Evolutionary conservation across 1,284 basidiomycete genomes (phyloP).

Genomic region (Leccinum fallax): DNA sequence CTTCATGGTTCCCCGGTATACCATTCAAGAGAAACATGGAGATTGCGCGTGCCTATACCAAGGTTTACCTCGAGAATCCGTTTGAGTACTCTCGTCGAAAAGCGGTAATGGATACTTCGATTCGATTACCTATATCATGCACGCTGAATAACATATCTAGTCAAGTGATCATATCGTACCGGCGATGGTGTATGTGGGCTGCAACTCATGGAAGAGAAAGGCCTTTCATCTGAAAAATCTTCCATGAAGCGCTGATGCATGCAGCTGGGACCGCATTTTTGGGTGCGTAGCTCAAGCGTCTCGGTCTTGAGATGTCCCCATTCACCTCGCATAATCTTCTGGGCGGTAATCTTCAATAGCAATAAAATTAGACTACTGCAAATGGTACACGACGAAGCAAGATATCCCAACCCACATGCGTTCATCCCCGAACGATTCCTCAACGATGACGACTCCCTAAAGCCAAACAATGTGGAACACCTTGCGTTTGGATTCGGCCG

Average conservation of each 20-base stretch:
- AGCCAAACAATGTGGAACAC: neutral
- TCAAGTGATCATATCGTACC: neutral
- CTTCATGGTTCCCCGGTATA: slow-evolving; percentile 27
- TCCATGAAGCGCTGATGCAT: slow-evolving; percentile 9
- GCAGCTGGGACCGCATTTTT: slow-evolving; percentile 11
- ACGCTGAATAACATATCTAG: neutral
- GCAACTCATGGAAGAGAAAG: slow-evolving; percentile 8
- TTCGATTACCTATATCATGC: neutral
- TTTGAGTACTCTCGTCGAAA: slow-evolving; percentile 12
- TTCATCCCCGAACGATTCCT: neutral
- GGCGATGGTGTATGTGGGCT: slow-evolving; percentile 20
- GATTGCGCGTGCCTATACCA: neutral
- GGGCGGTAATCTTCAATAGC: neutral
- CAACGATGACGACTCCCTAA: neutral
- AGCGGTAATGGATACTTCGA: slow-evolving; percentile 4
- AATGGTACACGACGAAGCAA: neutral
- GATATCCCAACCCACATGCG: neutral
- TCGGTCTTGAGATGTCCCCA: neutral
- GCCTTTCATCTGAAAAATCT: neutral
- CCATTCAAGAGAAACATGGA: slow-evolving; percentile 19
- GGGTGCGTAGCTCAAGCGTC: slow-evolving; percentile 7
- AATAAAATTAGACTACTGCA: neutral
- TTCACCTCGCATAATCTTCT: neutral
- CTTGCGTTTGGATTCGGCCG: neutral
- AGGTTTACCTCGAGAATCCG: neutral